Evolutionary conservation across 208 protist species (phyloP).

Genomic region (Blastocrithidia nonstop): DNA sequence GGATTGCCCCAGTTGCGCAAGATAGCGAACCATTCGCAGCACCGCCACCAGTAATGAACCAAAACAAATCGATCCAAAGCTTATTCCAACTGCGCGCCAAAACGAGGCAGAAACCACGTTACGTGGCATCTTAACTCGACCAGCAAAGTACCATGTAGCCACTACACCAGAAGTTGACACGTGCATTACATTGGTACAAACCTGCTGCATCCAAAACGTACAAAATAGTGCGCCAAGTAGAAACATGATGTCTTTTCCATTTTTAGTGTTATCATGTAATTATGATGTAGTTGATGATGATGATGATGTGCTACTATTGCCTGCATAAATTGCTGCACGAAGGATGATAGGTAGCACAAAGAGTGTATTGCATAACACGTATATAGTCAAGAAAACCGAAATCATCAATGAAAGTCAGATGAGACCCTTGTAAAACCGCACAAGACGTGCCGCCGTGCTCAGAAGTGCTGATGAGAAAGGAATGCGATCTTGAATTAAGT

Average conservation of each 20-base stretch:
- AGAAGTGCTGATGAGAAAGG: slow-evolving; percentile 35
- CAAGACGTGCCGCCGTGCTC: slow-evolving; percentile 12
- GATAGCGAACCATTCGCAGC: slow-evolving; percentile 34
- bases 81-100: slow-evolving; percentile 47
- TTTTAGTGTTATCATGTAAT: background rate
- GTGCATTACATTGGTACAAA: slow-evolving; percentile 43
- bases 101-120: slow-evolving; percentile 43
- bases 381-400: slow-evolving; percentile 9
- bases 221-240: slow-evolving; percentile 10
- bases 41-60: slow-evolving; percentile 71
- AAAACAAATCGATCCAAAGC: slow-evolving; percentile 80
- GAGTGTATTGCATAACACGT: slow-evolving; percentile 11
- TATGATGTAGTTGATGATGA: slow-evolving; percentile 8
- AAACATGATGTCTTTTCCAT: background rate
- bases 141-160: slow-evolving; percentile 82
- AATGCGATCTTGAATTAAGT: slow-evolving; percentile 42
- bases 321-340: slow-evolving; percentile 4
- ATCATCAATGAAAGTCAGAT: slow-evolving; percentile 16
- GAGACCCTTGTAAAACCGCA: slow-evolving; percentile 22
- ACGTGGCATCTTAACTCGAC: slow-evolving; percentile 26
- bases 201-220: slow-evolving; percentile 61
- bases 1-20: slow-evolving; percentile 10
- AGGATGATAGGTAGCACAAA: slow-evolving; percentile 5
- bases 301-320: background rate
- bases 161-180: slow-evolving; percentile 54